A percentile compares a stretch with the other conserved stretches of the same genome.
Conservation (phyloP, 768 basidiomycete species). For the Tricholoma hemisulphureum region DNA sequence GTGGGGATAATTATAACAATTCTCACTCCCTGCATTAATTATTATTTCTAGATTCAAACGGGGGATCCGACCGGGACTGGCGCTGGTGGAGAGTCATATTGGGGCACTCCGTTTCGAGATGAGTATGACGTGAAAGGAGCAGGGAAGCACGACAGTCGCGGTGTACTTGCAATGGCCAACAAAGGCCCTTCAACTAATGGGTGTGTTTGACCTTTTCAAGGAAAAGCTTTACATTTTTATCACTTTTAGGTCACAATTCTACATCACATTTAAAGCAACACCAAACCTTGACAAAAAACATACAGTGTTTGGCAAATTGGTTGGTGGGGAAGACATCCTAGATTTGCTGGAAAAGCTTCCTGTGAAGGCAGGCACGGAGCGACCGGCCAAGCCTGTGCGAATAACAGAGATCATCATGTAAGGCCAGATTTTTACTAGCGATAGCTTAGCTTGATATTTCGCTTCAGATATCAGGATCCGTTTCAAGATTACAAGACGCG, state of each 20-base stretch:
- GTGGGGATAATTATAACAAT: conserved; percentile 36
- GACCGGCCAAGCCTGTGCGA: conserved; percentile 79
- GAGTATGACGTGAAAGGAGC: conserved; percentile 89
- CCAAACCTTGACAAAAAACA: conserved; percentile 91
- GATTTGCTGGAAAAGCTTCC: conserved; percentile 81
- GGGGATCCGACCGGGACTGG: conserved; percentile 98
- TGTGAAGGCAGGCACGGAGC: conserved; percentile 80
- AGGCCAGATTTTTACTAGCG: conserved; percentile 25
- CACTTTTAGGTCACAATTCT: conserved; percentile 79
- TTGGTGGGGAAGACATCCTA: conserved; percentile 91
- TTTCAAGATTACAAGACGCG: conserved; percentile 91
- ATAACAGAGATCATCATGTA: conserved; percentile 89
- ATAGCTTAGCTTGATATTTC: conserved; percentile 5
- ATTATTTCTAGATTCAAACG: conserved; percentile 77
- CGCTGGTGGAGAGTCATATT: conserved; percentile 85
- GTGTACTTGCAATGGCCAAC: conserved; percentile 93
- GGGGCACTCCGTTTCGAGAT: conserved; percentile 96
- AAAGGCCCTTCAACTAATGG: conserved; percentile 89
- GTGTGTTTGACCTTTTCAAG: conserved; percentile 27
- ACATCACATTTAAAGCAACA: conserved; percentile 81
- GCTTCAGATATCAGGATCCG: conserved; percentile 81
- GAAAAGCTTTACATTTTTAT: background rate
- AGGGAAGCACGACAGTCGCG: conserved; percentile 82
- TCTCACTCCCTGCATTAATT: conserved; percentile 1
- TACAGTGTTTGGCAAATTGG: conserved; percentile 95